Base-by-base conservation (phyloP, 805 yeast genomes). In the Teunomyces cretensis region DNA sequence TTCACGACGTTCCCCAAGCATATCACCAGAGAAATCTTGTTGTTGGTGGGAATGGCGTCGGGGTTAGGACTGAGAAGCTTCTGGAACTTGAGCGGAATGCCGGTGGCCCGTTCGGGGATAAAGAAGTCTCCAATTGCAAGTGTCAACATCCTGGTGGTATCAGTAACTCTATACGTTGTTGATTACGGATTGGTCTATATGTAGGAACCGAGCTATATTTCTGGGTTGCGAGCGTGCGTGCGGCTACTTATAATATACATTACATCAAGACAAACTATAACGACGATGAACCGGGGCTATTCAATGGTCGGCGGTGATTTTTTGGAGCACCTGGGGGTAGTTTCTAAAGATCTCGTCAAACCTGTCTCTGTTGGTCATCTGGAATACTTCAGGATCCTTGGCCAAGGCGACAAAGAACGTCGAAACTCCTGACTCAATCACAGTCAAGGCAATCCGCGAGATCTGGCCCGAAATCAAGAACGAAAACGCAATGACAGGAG, bases 81-180 rank as follows among this genome's bases (percentile, higher is more conserved):
- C 49, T 75, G 76, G 68, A 94, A 90, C 75, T 86, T 74, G 1
- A 55, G 35, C 6, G 85, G 86, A 2, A 80, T 57, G 30, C 66
- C 91, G 22, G 79, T 72, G 8, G 92, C 87, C 52, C 97, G 72
- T 45, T 88, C 90, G 1, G 99, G 99, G 27, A 92, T 86, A 63
- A 84, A 89, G 1, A 92, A 75, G 61, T 92, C 98, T 8, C 97
- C 96, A 51, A 92, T 80, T 2, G 95, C 95, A 35, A 92, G 57
- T 4, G 75, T 66, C 24, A 72, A 59, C 77, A 72, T 72, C 26
- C 15, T 32, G 8, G 26, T 6, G 15, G 13, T n/a, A 11, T n/a
- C 9, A 30, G 33, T 30, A 30, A n/a, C n/a, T n/a, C n/a, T n/a
- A n/a, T n/a, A n/a, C n/a, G n/a, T n/a, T n/a, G n/a, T 31, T 4